phyloP scores from a whole-genome alignment of 805 yeast species.

The Clavispora fructus region DNA sequence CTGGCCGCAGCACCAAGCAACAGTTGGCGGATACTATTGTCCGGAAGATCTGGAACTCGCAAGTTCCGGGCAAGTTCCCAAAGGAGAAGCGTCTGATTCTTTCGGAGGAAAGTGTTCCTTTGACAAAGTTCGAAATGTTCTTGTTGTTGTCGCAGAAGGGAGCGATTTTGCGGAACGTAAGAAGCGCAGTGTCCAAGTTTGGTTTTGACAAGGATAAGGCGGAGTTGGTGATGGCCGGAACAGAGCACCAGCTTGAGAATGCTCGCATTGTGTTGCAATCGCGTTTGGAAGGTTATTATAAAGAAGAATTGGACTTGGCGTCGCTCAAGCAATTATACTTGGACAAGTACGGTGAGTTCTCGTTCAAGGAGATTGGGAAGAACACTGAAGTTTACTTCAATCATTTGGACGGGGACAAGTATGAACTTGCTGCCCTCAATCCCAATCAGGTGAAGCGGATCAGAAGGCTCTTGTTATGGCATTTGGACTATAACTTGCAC shows the following conservation, averaged over 20 bases:
- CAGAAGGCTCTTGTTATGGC: slow-evolving; percentile 36
- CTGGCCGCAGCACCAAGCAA: slow-evolving; percentile 9
- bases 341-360: slow-evolving; percentile 23
- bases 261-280: slow-evolving; percentile 37
- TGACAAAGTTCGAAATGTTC: slow-evolving; percentile 36
- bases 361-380: slow-evolving; percentile 22
- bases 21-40: slow-evolving; percentile 24
- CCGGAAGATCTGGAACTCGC: slow-evolving; percentile 29
- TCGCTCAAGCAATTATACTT: slow-evolving; percentile 21
- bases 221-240: slow-evolving; percentile 33
- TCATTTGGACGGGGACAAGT: slow-evolving; percentile 19
- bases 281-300: slow-evolving; percentile 22
- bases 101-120: slow-evolving; percentile 24
- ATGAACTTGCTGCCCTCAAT: slow-evolving; percentile 27
- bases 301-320: slow-evolving; percentile 29
- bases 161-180: slow-evolving; percentile 32
- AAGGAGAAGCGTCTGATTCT: slow-evolving; percentile 17
- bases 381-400: slow-evolving; percentile 33
- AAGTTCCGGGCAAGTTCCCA: slow-evolving; percentile 12
- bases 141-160: slow-evolving; percentile 37
- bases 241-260: slow-evolving; percentile 37
- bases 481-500: slow-evolving; percentile 29
- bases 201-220: slow-evolving; percentile 25
- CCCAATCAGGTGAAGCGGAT: slow-evolving; percentile 27
- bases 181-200: slow-evolving; percentile 37